These are phyloP conservation scores for Monilinia fructigena DNA, from an alignment of 2,329 filamentous ascomycete species.

Conservation along the genomic window DNA sequence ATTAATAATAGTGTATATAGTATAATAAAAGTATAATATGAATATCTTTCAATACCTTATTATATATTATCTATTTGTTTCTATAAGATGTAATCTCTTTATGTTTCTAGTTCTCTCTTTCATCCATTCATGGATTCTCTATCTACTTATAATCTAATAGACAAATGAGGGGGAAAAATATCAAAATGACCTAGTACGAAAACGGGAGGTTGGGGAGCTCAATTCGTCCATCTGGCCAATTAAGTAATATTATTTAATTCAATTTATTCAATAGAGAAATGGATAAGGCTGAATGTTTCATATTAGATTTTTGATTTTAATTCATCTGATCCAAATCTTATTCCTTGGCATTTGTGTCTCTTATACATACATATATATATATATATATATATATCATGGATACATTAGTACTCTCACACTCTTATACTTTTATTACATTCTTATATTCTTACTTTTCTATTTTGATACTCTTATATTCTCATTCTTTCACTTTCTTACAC, in stretches of 20 bases:
- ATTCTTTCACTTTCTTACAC: too few relatives aligned
- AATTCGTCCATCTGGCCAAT: background rate
- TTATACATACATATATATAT: too few relatives aligned
- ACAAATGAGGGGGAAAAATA: background rate
- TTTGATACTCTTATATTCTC: too few relatives aligned
- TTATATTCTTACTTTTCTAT: too few relatives aligned
- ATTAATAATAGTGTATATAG: too few relatives aligned
- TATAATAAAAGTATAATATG: too few relatives aligned
- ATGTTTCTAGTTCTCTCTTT: background rate
- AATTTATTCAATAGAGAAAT: background rate
- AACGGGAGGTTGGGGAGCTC: background rate
- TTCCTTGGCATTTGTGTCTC: background rate
- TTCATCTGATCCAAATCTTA: background rate
- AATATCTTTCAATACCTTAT: too few relatives aligned
- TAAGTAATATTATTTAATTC: background rate
- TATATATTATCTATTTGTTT: too few relatives aligned
- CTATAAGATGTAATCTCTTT: background rate
- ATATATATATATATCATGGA: too few relatives aligned
- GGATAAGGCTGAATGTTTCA: conserved; percentile 16
- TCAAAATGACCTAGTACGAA: background rate
- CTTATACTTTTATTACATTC: too few relatives aligned
- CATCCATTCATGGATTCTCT: too few relatives aligned
- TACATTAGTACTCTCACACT: background rate
- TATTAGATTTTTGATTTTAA: background rate
- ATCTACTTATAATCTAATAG: too few relatives aligned